Conservation (phyloP, 208 protist genomes). For the Acanthamoeba lugdunensis region DNA sequence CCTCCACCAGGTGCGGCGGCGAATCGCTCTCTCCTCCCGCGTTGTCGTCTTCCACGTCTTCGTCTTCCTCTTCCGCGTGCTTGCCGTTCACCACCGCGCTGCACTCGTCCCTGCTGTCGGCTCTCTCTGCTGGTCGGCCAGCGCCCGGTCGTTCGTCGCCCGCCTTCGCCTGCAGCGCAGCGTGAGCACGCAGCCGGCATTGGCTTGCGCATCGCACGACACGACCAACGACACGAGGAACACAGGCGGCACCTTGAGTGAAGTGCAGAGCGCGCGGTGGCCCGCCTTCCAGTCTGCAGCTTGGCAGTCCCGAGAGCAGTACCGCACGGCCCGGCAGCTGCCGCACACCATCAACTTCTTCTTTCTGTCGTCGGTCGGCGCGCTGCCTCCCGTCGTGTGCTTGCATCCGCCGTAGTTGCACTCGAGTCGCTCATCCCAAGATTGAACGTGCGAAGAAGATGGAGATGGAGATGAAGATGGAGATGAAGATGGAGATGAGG, state of each 20-base stretch:
- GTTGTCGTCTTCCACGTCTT: neutral
- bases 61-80: neutral
- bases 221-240: too few species aligned
- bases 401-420: neutral
- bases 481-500: too few species aligned
- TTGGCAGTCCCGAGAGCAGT: constrained; percentile 41
- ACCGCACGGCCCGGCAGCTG: neutral
- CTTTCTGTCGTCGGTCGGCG: too few species aligned
- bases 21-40: neutral
- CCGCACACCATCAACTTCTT: neutral
- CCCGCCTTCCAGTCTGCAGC: neutral
- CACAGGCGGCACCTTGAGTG: neutral
- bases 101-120: too few species aligned
- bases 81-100: neutral
- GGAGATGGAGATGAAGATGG: too few species aligned
- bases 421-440: neutral
- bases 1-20: neutral
- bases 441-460: neutral
- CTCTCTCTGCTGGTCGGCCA: neutral
- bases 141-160: neutral
- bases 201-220: too few species aligned
- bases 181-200: neutral
- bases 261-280: neutral
- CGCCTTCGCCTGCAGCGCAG: neutral
- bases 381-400: too few species aligned